phyloP scores from a whole-genome alignment of 768 basidiomycete species.

The Dacryopinax primogenitus region DNA sequence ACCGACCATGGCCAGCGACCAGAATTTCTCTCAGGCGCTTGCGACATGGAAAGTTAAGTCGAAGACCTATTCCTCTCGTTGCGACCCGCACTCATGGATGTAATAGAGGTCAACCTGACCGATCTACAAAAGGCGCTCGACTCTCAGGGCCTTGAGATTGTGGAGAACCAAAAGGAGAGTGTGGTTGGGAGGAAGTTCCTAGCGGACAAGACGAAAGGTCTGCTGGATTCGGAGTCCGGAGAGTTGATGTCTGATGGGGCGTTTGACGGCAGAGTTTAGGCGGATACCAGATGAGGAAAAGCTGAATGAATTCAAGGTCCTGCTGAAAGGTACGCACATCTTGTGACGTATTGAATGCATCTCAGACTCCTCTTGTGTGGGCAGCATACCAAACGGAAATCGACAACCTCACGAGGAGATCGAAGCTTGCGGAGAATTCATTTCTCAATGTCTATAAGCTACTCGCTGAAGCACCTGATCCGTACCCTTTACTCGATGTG shows the following conservation, averaged over 20 bases:
- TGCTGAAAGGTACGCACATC: constrained; percentile 59
- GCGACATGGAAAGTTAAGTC: constrained; percentile 78
- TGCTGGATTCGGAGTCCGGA: neutral
- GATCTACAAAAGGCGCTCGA: constrained; percentile 91
- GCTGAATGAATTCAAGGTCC: constrained; percentile 68
- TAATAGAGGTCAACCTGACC: constrained; percentile 66
- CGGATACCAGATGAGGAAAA: constrained; percentile 88
- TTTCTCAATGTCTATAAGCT: constrained; percentile 97
- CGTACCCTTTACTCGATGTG: constrained; percentile 88
- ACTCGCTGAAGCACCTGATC: constrained; percentile 91
- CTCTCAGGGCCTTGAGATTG: constrained; percentile 82
- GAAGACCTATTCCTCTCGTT: too few relatives aligned
- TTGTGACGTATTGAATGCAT: neutral
- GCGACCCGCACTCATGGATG: too few relatives aligned
- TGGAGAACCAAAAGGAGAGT: constrained; percentile 98
- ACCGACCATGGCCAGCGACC: constrained; percentile 33
- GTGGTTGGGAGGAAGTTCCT: constrained; percentile 85
- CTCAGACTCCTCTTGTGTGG: neutral
- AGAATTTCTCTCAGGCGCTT: constrained; percentile 87
- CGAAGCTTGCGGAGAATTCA: constrained; percentile 83
- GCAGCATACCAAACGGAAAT: constrained; percentile 93
- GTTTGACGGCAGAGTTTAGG: constrained; percentile 67
- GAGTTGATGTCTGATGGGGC: neutral
- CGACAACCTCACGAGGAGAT: constrained; percentile 84
- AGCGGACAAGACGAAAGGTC: constrained; percentile 92